Evolutionary conservation across 2,329 filamentous ascomycete species (phyloP), one percentile per base, ranked within the genome.

Genomic region (Cytospora chrysosperma): DNA sequence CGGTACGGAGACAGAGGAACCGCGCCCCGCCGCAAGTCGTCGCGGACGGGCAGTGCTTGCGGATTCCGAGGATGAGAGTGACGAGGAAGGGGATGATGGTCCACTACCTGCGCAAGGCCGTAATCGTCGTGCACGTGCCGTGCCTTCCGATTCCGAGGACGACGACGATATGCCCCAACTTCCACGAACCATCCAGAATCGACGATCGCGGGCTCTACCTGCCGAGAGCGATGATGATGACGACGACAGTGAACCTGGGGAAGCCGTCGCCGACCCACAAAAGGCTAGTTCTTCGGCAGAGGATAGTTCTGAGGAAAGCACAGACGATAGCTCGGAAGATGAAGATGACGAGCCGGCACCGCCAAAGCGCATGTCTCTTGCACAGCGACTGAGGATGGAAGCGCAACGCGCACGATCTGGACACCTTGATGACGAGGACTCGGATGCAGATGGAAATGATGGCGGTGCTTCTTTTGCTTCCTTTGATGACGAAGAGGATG

Each of bases 331-430:
- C 12, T 34, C 32, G 12, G 32, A 47, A 15, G 52, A 40, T 13
- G 56, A 53, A 9, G 65, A 65, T 10, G 65, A 65, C 12, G 56
- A 51, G 7, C 43, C 55, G 3, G 30, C 62, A 4, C 62, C 62
- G 17, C 47, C 62, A 4, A 64, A 58, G 28, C 50, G 59, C 6
- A 21, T 59, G n/a, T 66, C 65, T 4, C 65, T 66, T 10, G 62
- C 59, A 8, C 53, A 59, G 43, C 55, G 59, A 24, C 56, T 66
- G 19, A 40, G 30, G 17, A 55, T 64, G 57, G 64, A 66, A 54
- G 37, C 58, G 26, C 55, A 24, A 9, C 55, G 55, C n/a, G 27
- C 47, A 27, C 62, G 37, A 9, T 17, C 55, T 24, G 56, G 43
- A 9, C 32, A 30, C 26, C 12, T 21, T 9, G 56, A 32, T 9